Conservation (phyloP, 768 basidiomycete species). For the Butyriboletus loyo region DNA sequence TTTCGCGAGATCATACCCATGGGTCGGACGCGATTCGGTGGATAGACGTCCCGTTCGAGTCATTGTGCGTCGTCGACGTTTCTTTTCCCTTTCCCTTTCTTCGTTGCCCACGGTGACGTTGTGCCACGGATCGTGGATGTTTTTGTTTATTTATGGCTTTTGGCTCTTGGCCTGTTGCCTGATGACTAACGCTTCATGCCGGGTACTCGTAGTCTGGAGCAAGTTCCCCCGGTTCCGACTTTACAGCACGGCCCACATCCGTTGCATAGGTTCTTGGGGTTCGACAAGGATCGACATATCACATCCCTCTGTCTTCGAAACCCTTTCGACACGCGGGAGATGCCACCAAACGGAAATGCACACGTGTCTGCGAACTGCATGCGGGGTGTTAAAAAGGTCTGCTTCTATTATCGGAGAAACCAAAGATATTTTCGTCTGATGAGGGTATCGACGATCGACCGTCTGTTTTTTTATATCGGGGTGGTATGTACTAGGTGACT, state of each 20-base stretch:
- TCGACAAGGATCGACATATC: conserved; percentile 44
- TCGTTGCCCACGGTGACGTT: not conserved
- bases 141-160: too few relatives aligned
- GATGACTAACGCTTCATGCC: not conserved
- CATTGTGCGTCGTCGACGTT: conserved; percentile 58
- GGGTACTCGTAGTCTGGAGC: conserved; percentile 52
- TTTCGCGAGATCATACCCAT: conserved; percentile 59
- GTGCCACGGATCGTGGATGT: not conserved
- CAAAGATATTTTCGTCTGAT: not conserved
- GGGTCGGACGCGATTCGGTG: conserved; percentile 51
- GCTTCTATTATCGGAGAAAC: conserved; percentile 3
- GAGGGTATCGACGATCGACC: not conserved
- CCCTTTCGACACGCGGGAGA: conserved; percentile 58
- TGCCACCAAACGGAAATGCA: conserved; percentile 69
- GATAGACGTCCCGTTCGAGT: conserved; percentile 74
- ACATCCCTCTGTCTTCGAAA: conserved; percentile 63
- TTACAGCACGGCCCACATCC: conserved; percentile 50
- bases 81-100: not conserved
- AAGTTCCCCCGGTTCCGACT: conserved; percentile 62
- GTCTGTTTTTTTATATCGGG: not conserved
- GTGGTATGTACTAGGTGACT: conserved; percentile 48
- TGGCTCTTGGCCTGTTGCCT: not conserved
- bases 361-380: conserved; percentile 56
- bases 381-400: conserved; percentile 70
- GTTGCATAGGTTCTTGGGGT: conserved; percentile 67